Conservation (phyloP, 1,284 basidiomycete species). For the Singerocomus inundabilis region DNA sequence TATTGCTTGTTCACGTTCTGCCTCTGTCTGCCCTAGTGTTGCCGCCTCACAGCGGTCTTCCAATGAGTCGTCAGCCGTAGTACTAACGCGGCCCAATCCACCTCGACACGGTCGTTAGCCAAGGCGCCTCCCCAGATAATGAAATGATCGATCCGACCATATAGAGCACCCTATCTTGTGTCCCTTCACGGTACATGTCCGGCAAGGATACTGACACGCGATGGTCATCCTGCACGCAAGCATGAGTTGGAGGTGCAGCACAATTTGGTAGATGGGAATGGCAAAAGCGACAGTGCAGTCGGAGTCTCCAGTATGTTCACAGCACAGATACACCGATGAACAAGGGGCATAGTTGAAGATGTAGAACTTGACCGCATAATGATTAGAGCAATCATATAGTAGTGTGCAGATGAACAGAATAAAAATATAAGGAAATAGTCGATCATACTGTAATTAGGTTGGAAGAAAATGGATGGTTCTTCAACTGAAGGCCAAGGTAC, state of each 20-base stretch:
- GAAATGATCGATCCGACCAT: background rate
- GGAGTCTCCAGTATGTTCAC: background rate
- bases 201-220: constrained; percentile 28
- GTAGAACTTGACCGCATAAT: background rate
- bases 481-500: constrained; percentile 45
- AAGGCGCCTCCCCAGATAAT: constrained; percentile 21
- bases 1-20: no score
- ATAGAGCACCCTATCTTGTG: constrained; percentile 11
- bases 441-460: constrained; percentile 3
- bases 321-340: background rate
- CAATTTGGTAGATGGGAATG: constrained; percentile 13
- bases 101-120: constrained; percentile 25
- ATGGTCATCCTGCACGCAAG: constrained; percentile 27
- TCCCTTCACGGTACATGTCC: constrained; percentile 29
- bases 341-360: background rate
- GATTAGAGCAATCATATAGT: constrained; percentile 1
- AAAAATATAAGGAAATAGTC: constrained; percentile 5
- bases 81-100: constrained; percentile 11
- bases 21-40: no score
- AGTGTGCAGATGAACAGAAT: constrained; percentile 6
- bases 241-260: constrained; percentile 16
- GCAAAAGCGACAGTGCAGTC: background rate
- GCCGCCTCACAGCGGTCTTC: no score
- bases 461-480: background rate
- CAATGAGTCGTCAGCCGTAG: constrained; percentile 19